Base-by-base conservation (phyloP, 768 basidiomycete species). In the Serendipita indica region DNA sequence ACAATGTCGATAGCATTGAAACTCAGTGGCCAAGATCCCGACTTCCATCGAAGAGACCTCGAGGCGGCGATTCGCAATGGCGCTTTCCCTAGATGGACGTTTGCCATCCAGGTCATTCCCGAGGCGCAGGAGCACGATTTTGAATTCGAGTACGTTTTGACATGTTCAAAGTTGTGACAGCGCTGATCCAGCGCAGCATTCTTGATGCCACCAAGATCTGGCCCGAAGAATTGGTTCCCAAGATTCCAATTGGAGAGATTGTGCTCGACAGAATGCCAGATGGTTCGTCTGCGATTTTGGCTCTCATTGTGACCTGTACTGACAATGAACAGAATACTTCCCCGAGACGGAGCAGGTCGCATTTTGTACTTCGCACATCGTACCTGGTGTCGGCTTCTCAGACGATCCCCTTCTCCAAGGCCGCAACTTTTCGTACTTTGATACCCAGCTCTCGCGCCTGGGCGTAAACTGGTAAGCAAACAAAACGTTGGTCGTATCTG, bases 321-420 rank as follows among this genome's bases (percentile, higher is more conserved):
- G n/a, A n/a, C n/a, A 10, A 37, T 37, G 35, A 37, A 10, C 58
- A 30, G 85, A 88, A 64, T 92, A 78, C 72, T 92, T 92, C 72
- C 72, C 88, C 10, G 89, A 93, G 71, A 81, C 81, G 3, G 91
- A 94, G 70, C 89, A 91, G 69, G 83, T 83, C 57, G 90, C 89
- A 0, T 93, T 90, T 69, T 93, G 87, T 69, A 93, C 89, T 1
- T 63, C 71, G 45, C 64, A 66, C 62, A 70, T 68, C 35, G 63
- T 83, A 5, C 82, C 81, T 3, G 81, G 80, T 4, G 82, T 83
- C 57, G 81, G 80, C 4, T 83, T 84, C 66, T 82, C 80, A 64
- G 78, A 86, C 66, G 86, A 89, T 64, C 87, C 87, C 2, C 71
- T 90, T 27, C 73, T 90, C n/a, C 84, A 86, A 70, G 83, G 84